Evolutionary conservation across 148 eudicot species (phyloP), one percentile per base, ranked within the genome.

Genomic region (Tetragonia tetragonoides): DNA sequence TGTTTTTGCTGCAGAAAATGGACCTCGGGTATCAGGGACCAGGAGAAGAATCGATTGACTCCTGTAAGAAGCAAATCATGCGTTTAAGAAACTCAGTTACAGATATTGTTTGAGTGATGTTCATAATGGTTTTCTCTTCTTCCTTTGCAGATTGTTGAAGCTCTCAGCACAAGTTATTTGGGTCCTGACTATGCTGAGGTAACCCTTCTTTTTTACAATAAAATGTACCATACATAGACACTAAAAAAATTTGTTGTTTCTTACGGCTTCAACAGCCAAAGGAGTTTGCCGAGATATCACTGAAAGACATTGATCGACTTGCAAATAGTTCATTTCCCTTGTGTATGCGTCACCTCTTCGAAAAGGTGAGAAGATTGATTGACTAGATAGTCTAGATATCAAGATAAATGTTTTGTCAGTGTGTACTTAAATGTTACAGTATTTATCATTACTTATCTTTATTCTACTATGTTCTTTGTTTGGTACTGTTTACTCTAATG

Each of bases 171-270:
- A 74, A 90, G 97, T 77, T 93, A 95, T 81, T 79, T 95, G 41
- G 99, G 99, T 61, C 95, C 95, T 78, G 99, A 95, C 80, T 91
- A 90, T 82, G 80, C 93, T 81, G 92, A 93, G 95, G 97, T 93
- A 87, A 61, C 44, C 46, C 65, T 28, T 65, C 72, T 41, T 11
- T 76, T 47, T 69, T 6, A 49, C 64, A 44, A 70, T 21, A 16
- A 76, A 53, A 39, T 7, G 8, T 56, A 62, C 9, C 9, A 6
- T 20, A 44, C 9, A 21, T 74, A 41, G 20, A 3, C n/a, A 11
- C 38, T 68, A 41, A 34, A 7, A 20, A 56, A 66, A n/a, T 72
- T 74, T 73, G 34, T 37, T 46, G 8, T 15, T n/a, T n/a, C 66
- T 53, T 70, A 51, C 44, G 76, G 66, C 74, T 72, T 83, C 78